Base-by-base conservation (phyloP, 805 yeast species). In the Pichia pseudocactophila region DNA sequence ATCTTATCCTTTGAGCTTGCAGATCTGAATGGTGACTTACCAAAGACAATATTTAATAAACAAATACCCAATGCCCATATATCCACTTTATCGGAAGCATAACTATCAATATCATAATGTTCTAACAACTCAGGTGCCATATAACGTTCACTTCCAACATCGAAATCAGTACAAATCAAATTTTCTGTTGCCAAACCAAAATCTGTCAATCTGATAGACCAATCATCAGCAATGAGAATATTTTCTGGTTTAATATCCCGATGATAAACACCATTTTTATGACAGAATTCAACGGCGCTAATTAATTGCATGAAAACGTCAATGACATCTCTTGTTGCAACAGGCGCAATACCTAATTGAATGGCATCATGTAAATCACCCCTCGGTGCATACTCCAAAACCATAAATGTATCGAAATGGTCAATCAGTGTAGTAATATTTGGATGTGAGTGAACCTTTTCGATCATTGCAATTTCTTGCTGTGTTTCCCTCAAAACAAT, bases 41-140 rank as follows among this genome's bases (percentile, higher is more conserved):
- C 92, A 65, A 88, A 88, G n/a, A 88, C 82, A 42, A 84, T 70
- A 51, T 90, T 88, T 54, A 88, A 65, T 44, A 88, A 68, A 36
- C 87, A 84, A 45, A 88, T 78, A 25, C 96, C 97, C 46, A 84
- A 64, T 0, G 96, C 80, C 97, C 97, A 88, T 38, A 88, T 68
- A 63, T 88, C 96, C 39, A 83, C 81, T 60, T 83, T 81, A 17
- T 80, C 77, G 8, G 95, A 86, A 52, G 82, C 82, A 59, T 88
- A 89, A 34, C 70, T 66, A 30, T 74, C 75, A 38, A 76, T 63
- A 33, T 65, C 64, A 12, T 60, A 51, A 44, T 58, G 56, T 42
- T 87, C 95, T 56, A 87, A 80, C 44, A 87, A 64, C 57, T 88
- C 97, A 1, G 97, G 97, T 0, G 96, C 94, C 97, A 88, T 88